Percentiles rank a stretch among this genome's conserved stretches.
These are phyloP conservation scores for Dipteronia dyeriana DNA, from an alignment of 345 rosid genomes.

Conservation along the genomic window DNA sequence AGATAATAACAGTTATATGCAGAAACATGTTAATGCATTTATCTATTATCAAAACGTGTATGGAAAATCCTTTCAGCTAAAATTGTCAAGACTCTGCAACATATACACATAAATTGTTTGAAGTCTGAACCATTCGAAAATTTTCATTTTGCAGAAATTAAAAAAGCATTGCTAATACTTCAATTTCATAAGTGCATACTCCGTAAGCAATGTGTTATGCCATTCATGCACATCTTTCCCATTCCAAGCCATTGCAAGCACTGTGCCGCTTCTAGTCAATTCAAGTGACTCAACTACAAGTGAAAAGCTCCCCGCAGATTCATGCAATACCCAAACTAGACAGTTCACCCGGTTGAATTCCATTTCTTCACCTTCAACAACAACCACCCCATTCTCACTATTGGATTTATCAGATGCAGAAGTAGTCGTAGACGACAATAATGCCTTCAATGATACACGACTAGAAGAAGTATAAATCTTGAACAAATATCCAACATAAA, in stretches of 20 bases:
- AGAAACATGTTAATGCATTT: conserved; percentile 4
- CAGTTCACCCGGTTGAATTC: conserved; percentile 53
- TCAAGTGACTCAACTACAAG: conserved; percentile 48
- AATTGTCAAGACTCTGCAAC: neutral
- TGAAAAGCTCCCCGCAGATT: too few relatives aligned
- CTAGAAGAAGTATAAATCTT: conserved; percentile 21
- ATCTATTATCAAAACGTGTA: conserved; percentile 6
- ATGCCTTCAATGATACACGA: conserved; percentile 28
- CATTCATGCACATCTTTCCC: conserved; percentile 71
- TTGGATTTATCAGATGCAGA: conserved; percentile 29
- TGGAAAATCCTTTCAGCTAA: neutral
- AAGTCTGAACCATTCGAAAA: neutral
- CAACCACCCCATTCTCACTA: conserved; percentile 29
- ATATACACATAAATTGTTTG: neutral
- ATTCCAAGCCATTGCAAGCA: conserved; percentile 68
- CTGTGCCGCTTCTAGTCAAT: conserved; percentile 42
- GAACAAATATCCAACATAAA: conserved; percentile 22
- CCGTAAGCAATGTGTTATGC: conserved; percentile 56
- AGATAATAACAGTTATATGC: conserved; percentile 19
- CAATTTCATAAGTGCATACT: conserved; percentile 30
- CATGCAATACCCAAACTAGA: conserved; percentile 64
- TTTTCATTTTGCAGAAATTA: neutral
- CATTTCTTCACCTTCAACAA: conserved; percentile 21
- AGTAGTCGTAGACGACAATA: conserved; percentile 32
- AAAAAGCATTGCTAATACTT: neutral